Evolutionary conservation across 768 basidiomycete species (phyloP).

Genomic region (Pulveroboletus sp.): DNA sequence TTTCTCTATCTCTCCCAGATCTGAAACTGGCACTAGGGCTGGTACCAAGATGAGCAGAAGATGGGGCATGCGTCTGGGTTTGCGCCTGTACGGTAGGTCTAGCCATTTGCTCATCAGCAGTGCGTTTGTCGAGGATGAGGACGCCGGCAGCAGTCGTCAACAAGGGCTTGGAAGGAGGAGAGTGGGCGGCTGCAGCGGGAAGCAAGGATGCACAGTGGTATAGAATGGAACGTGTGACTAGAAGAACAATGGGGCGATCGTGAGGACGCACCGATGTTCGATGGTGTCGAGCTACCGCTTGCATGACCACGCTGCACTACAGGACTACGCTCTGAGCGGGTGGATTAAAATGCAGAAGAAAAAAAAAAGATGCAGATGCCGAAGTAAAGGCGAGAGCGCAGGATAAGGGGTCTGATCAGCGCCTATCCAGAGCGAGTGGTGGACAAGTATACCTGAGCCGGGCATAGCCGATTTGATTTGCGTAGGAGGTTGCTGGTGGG

Average conservation of each 20-base stretch:
- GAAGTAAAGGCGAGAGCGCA: neutral
- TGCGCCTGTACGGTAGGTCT: constrained; percentile 18
- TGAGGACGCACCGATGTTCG: constrained; percentile 21
- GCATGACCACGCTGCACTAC: constrained; percentile 24
- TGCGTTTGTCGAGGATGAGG: constrained; percentile 30
- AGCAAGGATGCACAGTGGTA: neutral
- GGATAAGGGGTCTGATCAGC: constrained; percentile 7
- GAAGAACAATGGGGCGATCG: neutral
- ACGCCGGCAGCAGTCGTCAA: constrained; percentile 23
- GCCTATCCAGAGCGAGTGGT: neutral
- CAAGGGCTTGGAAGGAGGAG: constrained; percentile 24
- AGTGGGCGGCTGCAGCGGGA: constrained; percentile 22
- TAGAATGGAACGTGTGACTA: constrained; percentile 4
- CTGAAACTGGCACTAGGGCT: constrained; percentile 20
- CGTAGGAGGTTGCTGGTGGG: constrained; percentile 25
- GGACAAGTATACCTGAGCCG: constrained; percentile 23
- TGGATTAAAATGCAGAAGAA: neutral
- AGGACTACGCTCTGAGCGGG: constrained; percentile 26
- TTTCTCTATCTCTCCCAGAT: constrained; percentile 24
- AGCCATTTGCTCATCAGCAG: constrained; percentile 27
- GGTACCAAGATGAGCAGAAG: constrained; percentile 20
- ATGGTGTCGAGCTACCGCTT: constrained; percentile 22
- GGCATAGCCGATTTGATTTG: constrained; percentile 32
- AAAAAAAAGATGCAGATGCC: constrained; percentile 11
- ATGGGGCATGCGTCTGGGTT: constrained; percentile 12